These are phyloP conservation scores for Aegilops tauschii DNA, from an alignment of 176 grass and related monocot genomes.

Conservation along the genomic window DNA sequence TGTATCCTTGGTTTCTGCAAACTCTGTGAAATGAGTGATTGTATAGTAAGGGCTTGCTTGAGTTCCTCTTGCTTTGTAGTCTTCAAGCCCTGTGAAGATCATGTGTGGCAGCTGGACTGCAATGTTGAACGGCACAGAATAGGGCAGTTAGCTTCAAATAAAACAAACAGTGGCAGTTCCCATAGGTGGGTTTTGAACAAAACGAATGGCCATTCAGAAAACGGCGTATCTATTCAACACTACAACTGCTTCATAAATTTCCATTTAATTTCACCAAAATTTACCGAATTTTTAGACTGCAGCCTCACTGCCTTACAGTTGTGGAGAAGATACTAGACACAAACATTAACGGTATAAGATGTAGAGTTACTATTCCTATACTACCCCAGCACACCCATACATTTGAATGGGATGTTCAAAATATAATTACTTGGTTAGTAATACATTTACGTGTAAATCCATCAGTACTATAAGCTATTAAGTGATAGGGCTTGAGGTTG, in stretches of 20 bases:
- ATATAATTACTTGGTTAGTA: not conserved
- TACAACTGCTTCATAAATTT: not conserved
- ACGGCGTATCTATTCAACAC: not conserved
- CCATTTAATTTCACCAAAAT: not conserved
- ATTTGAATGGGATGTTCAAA: not conserved
- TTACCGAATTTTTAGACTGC: not conserved
- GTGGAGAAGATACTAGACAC: not conserved
- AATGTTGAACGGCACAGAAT: slow-evolving; percentile 2
- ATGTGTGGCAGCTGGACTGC: slow-evolving; percentile 88
- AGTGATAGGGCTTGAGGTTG: not conserved
- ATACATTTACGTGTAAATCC: not conserved
- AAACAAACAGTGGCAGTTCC: not conserved
- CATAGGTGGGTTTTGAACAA: not conserved
- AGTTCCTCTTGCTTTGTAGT: slow-evolving; percentile 96
- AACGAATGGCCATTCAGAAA: not conserved
- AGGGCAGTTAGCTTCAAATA: not conserved
- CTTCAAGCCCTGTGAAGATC: slow-evolving; percentile 89
- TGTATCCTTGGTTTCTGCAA: slow-evolving; percentile 67
- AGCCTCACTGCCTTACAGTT: not conserved
- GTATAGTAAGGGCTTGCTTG: slow-evolving; percentile 91
- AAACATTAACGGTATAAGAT: not conserved
- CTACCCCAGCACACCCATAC: not conserved
- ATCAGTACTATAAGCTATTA: not conserved
- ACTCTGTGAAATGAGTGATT: slow-evolving; percentile 74
- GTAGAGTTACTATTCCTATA: not conserved